A percentile compares a stretch with the other conserved stretches of the same genome.
These are phyloP conservation scores for Biancaea sappan DNA, from an alignment of 306 rosid genomes.

Conservation along the genomic window DNA sequence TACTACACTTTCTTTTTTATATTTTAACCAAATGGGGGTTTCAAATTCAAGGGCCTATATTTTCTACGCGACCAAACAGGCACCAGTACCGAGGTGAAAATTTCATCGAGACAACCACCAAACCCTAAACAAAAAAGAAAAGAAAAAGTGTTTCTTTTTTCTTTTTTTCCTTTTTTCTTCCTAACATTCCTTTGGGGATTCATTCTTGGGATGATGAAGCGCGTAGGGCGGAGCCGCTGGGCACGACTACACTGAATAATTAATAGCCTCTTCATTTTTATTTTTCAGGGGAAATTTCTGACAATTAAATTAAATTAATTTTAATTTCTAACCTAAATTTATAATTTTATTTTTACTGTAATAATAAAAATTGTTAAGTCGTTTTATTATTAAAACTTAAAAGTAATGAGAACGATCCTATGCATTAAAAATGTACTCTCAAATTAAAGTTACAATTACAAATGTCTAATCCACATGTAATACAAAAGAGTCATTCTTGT, in stretches of 20 bases:
- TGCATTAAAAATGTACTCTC: too few species aligned
- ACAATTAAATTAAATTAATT: too few species aligned
- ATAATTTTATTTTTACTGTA: too few species aligned
- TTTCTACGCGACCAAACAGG: constrained; percentile 46
- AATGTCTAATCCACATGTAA: too few species aligned
- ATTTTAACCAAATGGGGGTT: background rate
- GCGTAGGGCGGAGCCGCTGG: background rate
- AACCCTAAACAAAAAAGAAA: constrained; percentile 22
- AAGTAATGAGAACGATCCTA: too few species aligned
- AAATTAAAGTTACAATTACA: too few species aligned
- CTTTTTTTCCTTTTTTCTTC: too few species aligned
- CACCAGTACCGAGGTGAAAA: constrained; percentile 48
- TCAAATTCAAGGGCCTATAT: constrained; percentile 5
- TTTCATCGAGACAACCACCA: constrained; percentile 45
- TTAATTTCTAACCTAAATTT: too few species aligned
- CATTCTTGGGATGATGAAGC: constrained; percentile 32
- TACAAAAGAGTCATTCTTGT: too few species aligned
- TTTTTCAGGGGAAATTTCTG: too few species aligned
- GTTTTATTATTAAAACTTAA: too few species aligned
- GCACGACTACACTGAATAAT: background rate
- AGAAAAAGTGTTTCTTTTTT: background rate
- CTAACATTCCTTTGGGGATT: constrained; percentile 58
- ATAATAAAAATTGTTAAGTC: too few species aligned
- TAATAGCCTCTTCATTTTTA: background rate
- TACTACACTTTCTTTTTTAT: background rate